These are phyloP conservation scores for Sugiyamaella americana DNA, from an alignment of 805 yeast genomes.

Conservation along the genomic window DNA sequence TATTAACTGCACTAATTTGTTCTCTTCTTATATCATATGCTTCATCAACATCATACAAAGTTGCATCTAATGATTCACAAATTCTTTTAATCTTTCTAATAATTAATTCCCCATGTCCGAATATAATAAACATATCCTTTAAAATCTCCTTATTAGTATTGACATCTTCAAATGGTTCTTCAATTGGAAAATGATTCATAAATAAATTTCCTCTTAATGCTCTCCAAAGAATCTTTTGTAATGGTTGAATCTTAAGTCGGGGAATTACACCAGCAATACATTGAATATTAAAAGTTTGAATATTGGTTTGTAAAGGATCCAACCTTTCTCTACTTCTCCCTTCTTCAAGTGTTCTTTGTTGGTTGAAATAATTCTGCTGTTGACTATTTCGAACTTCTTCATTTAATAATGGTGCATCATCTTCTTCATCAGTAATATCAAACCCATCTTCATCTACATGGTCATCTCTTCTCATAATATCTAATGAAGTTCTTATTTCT, in stretches of 20 bases:
- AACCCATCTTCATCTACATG: slow-evolving; percentile 1
- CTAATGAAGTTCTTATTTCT: slow-evolving; percentile 23
- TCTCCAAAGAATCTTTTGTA: slow-evolving; percentile 88
- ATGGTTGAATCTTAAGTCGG: slow-evolving; percentile 57
- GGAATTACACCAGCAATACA: slow-evolving; percentile 78
- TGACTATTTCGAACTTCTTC: slow-evolving; percentile 20
- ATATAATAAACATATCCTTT: slow-evolving; percentile 81
- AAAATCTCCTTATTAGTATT: slow-evolving; percentile 49
- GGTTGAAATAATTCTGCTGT: too few relatives aligned
- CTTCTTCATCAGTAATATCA: slow-evolving; percentile 18
- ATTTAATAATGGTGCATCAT: slow-evolving; percentile 13
- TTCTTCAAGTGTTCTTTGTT: slow-evolving; percentile 14
- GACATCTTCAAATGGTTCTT: slow-evolving; percentile 57
- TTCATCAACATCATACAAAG: slow-evolving; percentile 56
- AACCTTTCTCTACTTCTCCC: too few relatives aligned
- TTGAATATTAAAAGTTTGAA: slow-evolving; percentile 32
- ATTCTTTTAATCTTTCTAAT: slow-evolving; percentile 68
- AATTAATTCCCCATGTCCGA: slow-evolving; percentile 80
- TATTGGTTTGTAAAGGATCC: slow-evolving; percentile 6
- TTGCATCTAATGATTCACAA: slow-evolving; percentile 84
- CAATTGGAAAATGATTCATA: slow-evolving; percentile 66
- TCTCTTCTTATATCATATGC: slow-evolving; percentile 37
- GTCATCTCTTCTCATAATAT: slow-evolving; percentile 13
- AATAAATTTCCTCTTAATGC: slow-evolving; percentile 85
- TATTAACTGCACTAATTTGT: slow-evolving; percentile 36